A percentile compares a stretch with the other conserved stretches of the same genome.
These are phyloP conservation scores for Xylaria sp. DNA, from an alignment of 2,329 filamentous ascomycete species.

Conservation along the genomic window DNA sequence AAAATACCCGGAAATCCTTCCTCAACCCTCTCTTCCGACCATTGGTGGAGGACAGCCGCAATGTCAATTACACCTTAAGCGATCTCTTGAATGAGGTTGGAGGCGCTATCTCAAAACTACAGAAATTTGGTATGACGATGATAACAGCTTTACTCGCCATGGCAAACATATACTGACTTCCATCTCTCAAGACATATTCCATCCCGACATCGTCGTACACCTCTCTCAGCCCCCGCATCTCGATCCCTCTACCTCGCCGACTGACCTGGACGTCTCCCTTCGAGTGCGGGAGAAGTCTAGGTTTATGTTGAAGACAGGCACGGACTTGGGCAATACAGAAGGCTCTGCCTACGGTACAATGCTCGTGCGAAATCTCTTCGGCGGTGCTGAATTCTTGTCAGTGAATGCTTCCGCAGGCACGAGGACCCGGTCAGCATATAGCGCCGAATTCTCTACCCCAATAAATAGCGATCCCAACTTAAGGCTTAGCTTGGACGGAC, in stretches of 20 bases:
- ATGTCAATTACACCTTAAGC: conserved; percentile 77
- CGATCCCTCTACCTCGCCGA: conserved; percentile 75
- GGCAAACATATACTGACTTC: conserved; percentile 26
- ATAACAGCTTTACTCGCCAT: background rate
- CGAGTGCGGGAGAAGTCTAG: conserved; percentile 81
- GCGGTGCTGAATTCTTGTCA: conserved; percentile 89
- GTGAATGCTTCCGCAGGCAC: conserved; percentile 90
- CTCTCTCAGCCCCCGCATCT: conserved; percentile 78
- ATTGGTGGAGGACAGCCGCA: conserved; percentile 74
- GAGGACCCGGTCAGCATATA: conserved; percentile 90
- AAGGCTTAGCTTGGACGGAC: conserved; percentile 79
- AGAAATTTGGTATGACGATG: conserved; percentile 73
- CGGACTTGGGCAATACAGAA: conserved; percentile 92
- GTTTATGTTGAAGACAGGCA: conserved; percentile 91
- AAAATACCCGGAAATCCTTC: conserved; percentile 84
- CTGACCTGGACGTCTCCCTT: conserved; percentile 83
- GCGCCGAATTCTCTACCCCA: conserved; percentile 83
- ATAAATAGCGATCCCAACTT: conserved; percentile 86
- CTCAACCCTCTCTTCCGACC: conserved; percentile 84
- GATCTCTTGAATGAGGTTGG: conserved; percentile 69
- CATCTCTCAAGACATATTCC: conserved; percentile 77
- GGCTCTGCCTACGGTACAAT: conserved; percentile 92
- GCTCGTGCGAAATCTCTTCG: conserved; percentile 90
- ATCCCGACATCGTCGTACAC: conserved; percentile 82
- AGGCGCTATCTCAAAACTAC: conserved; percentile 65